These are phyloP conservation scores for Ceratocystis cubensis DNA, from an alignment of 2,329 filamentous ascomycete species.

Conservation along the genomic window DNA sequence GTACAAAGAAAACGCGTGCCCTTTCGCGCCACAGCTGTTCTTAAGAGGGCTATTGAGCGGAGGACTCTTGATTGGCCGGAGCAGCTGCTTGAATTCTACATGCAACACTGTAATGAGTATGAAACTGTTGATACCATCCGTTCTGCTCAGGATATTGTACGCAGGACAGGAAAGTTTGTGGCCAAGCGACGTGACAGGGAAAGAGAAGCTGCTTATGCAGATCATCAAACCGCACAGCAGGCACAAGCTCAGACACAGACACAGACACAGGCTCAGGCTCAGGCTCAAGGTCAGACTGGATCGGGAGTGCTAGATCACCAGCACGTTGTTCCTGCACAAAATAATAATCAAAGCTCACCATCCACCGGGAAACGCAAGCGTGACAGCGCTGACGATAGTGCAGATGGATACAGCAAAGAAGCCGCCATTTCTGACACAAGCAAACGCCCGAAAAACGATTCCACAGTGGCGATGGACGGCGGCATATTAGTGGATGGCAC, in stretches of 20 bases:
- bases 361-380: constrained; percentile 60
- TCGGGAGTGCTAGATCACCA: neutral
- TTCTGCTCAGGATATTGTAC: constrained; percentile 57
- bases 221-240: constrained; percentile 24
- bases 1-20: constrained; percentile 40
- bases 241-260: constrained; percentile 21
- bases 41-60: constrained; percentile 55
- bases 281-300: constrained; percentile 17
- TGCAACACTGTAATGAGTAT: constrained; percentile 78
- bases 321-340: neutral
- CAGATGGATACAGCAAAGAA: constrained; percentile 28
- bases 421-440: constrained; percentile 28
- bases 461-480: neutral
- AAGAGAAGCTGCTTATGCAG: constrained; percentile 41
- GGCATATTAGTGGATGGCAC: neutral
- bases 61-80: constrained; percentile 63
- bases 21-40: constrained; percentile 58
- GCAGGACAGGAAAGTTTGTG: constrained; percentile 53
- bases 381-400: constrained; percentile 35
- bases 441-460: constrained; percentile 54
- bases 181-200: constrained; percentile 53
- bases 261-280: constrained; percentile 23
- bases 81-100: constrained; percentile 58
- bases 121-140: constrained; percentile 67
- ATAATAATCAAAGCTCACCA: constrained; percentile 27